Conservation (phyloP, 306 rosid species). For the Abrus pulchellus region DNA sequence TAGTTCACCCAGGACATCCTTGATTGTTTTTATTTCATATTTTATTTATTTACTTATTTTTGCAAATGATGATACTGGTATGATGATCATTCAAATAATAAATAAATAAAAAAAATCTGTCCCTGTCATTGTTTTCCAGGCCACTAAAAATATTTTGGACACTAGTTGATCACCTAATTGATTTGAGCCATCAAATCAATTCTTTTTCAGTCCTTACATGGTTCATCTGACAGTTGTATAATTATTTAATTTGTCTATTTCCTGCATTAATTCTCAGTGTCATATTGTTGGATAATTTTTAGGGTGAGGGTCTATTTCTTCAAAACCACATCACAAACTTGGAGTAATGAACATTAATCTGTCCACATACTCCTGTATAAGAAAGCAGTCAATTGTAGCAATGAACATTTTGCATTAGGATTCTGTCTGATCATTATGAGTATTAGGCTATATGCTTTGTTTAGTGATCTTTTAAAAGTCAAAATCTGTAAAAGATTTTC, state of each 20-base stretch:
- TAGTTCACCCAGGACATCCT: not conserved
- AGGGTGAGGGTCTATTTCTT: constrained; percentile 21
- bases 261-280: constrained; percentile 9
- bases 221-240: constrained; percentile 13
- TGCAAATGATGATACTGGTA: constrained; percentile 14
- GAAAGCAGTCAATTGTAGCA: constrained; percentile 15
- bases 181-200: constrained; percentile 24
- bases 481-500: constrained; percentile 26
- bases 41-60: not conserved
- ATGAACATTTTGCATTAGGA: constrained; percentile 12
- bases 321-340: not conserved
- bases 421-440: constrained; percentile 19
- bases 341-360: not conserved
- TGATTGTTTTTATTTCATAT: not conserved
- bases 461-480: constrained; percentile 5
- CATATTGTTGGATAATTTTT: constrained; percentile 29
- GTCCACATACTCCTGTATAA: constrained; percentile 8
- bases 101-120: constrained; percentile 30
- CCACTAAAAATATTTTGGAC: not conserved
- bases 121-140: constrained; percentile 33
- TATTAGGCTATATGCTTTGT: constrained; percentile 29
- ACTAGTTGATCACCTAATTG: not conserved
- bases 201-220: constrained; percentile 26
- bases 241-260: constrained; percentile 5
- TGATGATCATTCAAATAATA: constrained; percentile 1